phyloP scores from a whole-genome alignment of 208 protist genomes.

The Wallacemonas sp. region DNA sequence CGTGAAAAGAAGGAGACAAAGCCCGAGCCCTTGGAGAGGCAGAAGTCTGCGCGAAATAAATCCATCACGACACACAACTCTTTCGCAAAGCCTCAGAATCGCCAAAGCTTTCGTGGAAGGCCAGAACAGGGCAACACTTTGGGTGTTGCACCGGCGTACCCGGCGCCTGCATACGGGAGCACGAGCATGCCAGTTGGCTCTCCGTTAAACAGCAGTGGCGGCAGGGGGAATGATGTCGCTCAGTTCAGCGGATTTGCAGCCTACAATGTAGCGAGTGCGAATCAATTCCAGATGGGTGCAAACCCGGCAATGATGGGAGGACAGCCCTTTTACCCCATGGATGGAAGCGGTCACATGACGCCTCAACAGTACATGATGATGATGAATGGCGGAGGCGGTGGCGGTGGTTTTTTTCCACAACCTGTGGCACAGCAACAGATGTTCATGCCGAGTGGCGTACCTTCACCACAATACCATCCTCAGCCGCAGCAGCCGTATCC shows the following conservation, averaged over 20 bases:
- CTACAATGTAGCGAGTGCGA: no score
- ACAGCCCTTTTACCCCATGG: constrained; percentile 8
- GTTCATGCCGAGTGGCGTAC: background rate
- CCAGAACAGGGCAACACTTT: background rate
- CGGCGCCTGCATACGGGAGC: no score
- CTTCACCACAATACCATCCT: background rate
- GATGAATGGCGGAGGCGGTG: background rate
- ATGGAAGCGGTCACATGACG: constrained; percentile 1
- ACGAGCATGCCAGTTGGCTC: background rate
- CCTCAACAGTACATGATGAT: constrained; percentile 5
- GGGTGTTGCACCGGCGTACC: background rate
- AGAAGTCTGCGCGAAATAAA: background rate
- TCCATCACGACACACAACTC: constrained; percentile 1
- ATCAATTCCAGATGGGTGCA: background rate
- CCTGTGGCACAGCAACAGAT: background rate
- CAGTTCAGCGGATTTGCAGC: no score
- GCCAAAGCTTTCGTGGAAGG: constrained; percentile 1
- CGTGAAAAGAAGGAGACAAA: background rate
- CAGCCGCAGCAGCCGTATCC: constrained; percentile 2
- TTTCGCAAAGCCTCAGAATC: background rate
- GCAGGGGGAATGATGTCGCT: no score
- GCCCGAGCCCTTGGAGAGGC: background rate
- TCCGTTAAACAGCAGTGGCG: no score
- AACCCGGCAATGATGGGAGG: background rate
- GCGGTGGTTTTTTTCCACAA: background rate